These are phyloP conservation scores for Alloteropsis semialata DNA, from an alignment of 176 grass and related monocot genomes.

Conservation along the genomic window DNA sequence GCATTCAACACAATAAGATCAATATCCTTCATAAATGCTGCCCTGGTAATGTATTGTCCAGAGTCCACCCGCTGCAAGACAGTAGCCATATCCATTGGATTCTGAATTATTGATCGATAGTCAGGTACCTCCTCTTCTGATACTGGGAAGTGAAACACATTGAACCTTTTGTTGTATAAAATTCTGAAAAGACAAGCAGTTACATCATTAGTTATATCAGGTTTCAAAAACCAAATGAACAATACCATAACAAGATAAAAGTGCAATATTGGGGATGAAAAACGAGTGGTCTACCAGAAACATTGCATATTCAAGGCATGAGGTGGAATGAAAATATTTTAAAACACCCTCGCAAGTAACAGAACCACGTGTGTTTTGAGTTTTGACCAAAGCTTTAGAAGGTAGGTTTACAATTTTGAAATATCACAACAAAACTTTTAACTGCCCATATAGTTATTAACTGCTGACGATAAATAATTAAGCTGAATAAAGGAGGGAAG, in stretches of 20 bases:
- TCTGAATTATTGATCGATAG: constrained; percentile 77
- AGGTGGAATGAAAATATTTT: neutral
- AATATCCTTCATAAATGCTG: constrained; percentile 79
- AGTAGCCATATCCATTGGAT: constrained; percentile 94
- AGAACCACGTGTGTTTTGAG: neutral
- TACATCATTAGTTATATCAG: constrained; percentile 29
- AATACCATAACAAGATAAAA: constrained; percentile 2
- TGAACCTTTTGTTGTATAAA: constrained; percentile 94
- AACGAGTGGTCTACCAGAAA: neutral
- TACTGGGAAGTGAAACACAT: constrained; percentile 85
- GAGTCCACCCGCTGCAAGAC: constrained; percentile 89
- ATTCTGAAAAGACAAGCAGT: constrained; percentile 57
- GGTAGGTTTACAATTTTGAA: constrained; percentile 3
- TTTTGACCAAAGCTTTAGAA: neutral
- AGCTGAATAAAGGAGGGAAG: constrained; percentile 13
- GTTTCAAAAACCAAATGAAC: constrained; percentile 2
- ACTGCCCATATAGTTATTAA: neutral
- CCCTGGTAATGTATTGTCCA: constrained; percentile 64
- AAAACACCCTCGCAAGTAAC: neutral
- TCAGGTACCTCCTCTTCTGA: constrained; percentile 90
- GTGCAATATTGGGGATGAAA: neutral
- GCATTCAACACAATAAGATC: constrained; percentile 93
- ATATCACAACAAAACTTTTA: neutral
- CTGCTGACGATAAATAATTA: neutral
- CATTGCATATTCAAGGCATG: neutral